Conservation (phyloP, 2,329 filamentous ascomycete genomes). For the Rutstroemia sp. region DNA sequence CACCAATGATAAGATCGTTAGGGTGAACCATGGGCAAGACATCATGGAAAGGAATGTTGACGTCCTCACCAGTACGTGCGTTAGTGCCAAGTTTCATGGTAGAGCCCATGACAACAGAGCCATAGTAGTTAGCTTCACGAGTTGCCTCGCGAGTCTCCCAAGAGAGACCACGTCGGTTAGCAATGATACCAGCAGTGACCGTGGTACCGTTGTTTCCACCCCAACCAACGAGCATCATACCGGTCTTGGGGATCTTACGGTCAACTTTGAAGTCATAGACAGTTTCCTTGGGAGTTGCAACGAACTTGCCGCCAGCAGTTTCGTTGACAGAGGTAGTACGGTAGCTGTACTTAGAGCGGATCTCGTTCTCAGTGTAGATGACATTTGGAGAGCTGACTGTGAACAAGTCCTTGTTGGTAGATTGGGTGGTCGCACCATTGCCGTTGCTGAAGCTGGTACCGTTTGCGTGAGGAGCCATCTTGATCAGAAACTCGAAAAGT, state of each 20-base stretch:
- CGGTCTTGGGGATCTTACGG: slow-evolving; percentile 84
- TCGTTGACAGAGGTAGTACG: slow-evolving; percentile 80
- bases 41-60: slow-evolving; percentile 94
- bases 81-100: slow-evolving; percentile 95
- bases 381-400: slow-evolving; percentile 90
- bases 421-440: slow-evolving; percentile 40
- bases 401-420: slow-evolving; percentile 58
- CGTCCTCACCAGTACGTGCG: slow-evolving; percentile 72
- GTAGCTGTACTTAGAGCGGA: slow-evolving; percentile 93
- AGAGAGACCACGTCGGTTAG: slow-evolving; percentile 76
- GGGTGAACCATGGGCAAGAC: slow-evolving; percentile 95
- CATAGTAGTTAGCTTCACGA: slow-evolving; percentile 91
- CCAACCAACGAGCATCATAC: slow-evolving; percentile 96
- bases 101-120: slow-evolving; percentile 93
- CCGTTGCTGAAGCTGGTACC: slow-evolving; percentile 50
- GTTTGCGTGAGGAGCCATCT: slow-evolving; percentile 91
- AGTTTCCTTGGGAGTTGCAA: slow-evolving; percentile 81
- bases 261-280: slow-evolving; percentile 97
- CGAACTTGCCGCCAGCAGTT: slow-evolving; percentile 62
- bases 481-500: slow-evolving; percentile 23
- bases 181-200: slow-evolving; percentile 93
- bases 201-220: slow-evolving; percentile 98
- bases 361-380: slow-evolving; percentile 77
- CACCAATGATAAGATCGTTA: slow-evolving; percentile 89
- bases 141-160: slow-evolving; percentile 94